These are phyloP conservation scores for Canavalia gladiata DNA, from an alignment of 306 rosid species.

Conservation along the genomic window DNA sequence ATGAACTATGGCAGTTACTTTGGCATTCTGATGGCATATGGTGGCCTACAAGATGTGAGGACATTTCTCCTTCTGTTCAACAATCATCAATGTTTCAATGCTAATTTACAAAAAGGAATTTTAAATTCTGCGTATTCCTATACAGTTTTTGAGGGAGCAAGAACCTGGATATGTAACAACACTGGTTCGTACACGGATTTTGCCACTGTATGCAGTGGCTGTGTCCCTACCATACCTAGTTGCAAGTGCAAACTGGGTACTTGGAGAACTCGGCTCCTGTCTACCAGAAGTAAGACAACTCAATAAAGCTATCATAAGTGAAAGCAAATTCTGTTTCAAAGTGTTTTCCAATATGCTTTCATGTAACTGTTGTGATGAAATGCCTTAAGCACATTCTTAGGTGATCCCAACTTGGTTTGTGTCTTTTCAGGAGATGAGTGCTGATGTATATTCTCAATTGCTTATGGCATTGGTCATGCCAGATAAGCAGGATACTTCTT, in stretches of 20 bases:
- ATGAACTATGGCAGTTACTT: conserved; percentile 72
- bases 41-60: conserved; percentile 87
- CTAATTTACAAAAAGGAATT: conserved; percentile 16
- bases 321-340: conserved; percentile 32
- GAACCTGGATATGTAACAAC: conserved; percentile 64
- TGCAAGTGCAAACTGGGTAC: conserved; percentile 95
- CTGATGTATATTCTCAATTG: conserved; percentile 77
- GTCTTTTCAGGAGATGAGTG: conserved; percentile 79
- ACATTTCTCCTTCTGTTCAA: conserved; percentile 50
- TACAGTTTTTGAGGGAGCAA: conserved; percentile 87
- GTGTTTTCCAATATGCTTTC: conserved; percentile 31
- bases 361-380: conserved; percentile 10
- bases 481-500: conserved; percentile 67
- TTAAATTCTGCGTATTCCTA: conserved; percentile 30
- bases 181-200: conserved; percentile 68
- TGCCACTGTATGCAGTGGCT: conserved; percentile 70
- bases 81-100: conserved; percentile 26
- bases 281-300: conserved; percentile 75
- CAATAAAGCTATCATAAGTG: conserved; percentile 47
- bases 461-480: conserved; percentile 79
- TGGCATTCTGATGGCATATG: conserved; percentile 88
- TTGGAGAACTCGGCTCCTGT: conserved; percentile 90
- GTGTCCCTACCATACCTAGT: conserved; percentile 67
- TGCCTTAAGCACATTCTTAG: conserved; percentile 3
- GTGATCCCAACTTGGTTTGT: conserved; percentile 36